phyloP scores from a whole-genome alignment of 192 early-diverging fungal genomes.

The Umbelopsis sp. region DNA sequence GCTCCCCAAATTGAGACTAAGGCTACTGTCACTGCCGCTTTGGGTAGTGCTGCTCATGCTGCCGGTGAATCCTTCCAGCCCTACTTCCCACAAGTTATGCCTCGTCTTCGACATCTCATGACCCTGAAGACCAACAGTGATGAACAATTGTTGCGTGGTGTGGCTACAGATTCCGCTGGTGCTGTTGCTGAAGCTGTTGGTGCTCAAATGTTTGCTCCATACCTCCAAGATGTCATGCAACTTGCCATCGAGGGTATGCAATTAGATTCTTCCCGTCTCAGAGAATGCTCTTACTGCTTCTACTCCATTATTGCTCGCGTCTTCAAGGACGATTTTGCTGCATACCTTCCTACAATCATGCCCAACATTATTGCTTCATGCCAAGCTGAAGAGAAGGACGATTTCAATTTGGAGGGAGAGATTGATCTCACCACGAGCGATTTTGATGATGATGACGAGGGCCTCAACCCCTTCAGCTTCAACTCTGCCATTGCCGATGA shows the following conservation, averaged over 20 bases:
- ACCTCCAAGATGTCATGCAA: slow-evolving; percentile 74
- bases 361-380: slow-evolving; percentile 83
- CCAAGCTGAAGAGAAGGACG: slow-evolving; percentile 70
- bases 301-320: slow-evolving; percentile 83
- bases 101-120: slow-evolving; percentile 74
- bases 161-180: slow-evolving; percentile 83
- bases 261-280: slow-evolving; percentile 70
- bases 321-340: slow-evolving; percentile 81
- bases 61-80: slow-evolving; percentile 71
- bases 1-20: slow-evolving; percentile 67
- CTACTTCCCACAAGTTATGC: slow-evolving; percentile 77
- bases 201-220: slow-evolving; percentile 76
- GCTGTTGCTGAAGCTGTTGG: slow-evolving; percentile 89
- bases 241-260: slow-evolving; percentile 80
- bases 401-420: slow-evolving; percentile 36
- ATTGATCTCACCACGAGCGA: slow-evolving; percentile 48
- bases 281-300: slow-evolving; percentile 87
- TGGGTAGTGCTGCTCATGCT: slow-evolving; percentile 91
- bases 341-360: slow-evolving; percentile 74
- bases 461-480: slow-evolving; percentile 61
- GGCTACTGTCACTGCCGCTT: slow-evolving; percentile 78
- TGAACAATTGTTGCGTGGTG: slow-evolving; percentile 77
- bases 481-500: slow-evolving; percentile 88
- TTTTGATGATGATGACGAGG: slow-evolving; percentile 60
- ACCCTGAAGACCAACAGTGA: slow-evolving; percentile 67